phyloP scores from a whole-genome alignment of 2,329 filamentous ascomycete species.

The Bertia moriformis region DNA sequence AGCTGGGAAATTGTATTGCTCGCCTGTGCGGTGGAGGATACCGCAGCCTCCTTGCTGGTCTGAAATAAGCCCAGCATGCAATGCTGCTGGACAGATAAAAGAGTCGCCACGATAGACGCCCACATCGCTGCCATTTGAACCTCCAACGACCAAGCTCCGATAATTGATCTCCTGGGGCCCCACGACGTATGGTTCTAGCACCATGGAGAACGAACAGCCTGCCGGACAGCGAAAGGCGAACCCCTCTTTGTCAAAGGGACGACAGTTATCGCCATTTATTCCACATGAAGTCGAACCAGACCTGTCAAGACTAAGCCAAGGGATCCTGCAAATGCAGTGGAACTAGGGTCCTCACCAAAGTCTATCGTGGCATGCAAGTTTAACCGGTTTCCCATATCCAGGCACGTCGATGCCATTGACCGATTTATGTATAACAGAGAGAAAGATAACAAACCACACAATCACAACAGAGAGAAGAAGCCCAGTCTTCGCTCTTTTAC shows the following conservation, averaged over 20 bases:
- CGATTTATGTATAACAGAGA: neutral
- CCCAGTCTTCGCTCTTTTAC: constrained; percentile 17
- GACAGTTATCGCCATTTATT: constrained; percentile 31
- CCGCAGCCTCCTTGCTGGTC: constrained; percentile 47
- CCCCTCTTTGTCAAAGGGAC: constrained; percentile 29
- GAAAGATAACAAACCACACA: neutral
- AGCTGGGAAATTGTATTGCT: constrained; percentile 35
- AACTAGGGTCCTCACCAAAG: constrained; percentile 28
- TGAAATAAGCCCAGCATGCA: constrained; percentile 47
- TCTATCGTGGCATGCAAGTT: constrained; percentile 21
- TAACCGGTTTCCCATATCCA: constrained; percentile 27
- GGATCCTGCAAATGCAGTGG: too few relatives aligned
- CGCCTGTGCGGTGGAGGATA: constrained; percentile 41
- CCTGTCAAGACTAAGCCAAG: neutral
- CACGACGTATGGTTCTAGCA: constrained; percentile 32
- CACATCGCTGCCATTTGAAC: constrained; percentile 5
- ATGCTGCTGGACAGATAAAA: constrained; percentile 52
- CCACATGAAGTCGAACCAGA: constrained; percentile 29
- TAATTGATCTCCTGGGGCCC: constrained; percentile 24
- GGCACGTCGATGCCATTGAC: constrained; percentile 29
- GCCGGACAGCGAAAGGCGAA: constrained; percentile 35
- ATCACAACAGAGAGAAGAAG: neutral
- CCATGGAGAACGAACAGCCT: constrained; percentile 26
- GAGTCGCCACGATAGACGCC: constrained; percentile 50
- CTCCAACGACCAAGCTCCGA: constrained; percentile 22